Evolutionary conservation across 768 basidiomycete species (phyloP), one percentile per base, ranked within the genome.

Genomic region (Panaeolus papilionaceus): DNA sequence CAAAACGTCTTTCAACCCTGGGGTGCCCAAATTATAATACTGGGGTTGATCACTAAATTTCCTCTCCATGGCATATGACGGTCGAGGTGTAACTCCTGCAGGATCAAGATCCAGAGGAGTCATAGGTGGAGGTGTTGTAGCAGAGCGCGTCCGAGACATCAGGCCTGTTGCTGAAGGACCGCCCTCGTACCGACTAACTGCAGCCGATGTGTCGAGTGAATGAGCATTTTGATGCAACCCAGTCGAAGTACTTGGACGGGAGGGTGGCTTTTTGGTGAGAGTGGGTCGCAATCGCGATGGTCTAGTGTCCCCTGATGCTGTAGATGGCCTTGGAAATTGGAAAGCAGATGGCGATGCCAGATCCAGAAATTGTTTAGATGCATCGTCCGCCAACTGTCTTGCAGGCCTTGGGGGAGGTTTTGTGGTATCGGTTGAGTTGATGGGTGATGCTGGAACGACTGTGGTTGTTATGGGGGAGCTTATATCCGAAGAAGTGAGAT

Each of bases 1-100:
- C 33, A 92, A 77, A 18, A 91, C 89, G 72, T 93, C 91, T 73
- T 89, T 92, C 38, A 92, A 78, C 3, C 88, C 90, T 1, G 90
- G 89, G 0, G 88, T 77, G 28, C 81, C 79, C 42, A 81, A 70
- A 39, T 51, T 66, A 38, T 65, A 62, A 2, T 63, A 33, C 14
- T 67, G 66, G 38, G 51, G 51, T 5, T 51, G 38, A 38, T 72
- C 71, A 14, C 26, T 58, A 20, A 66, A 39, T 47, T 47, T 72
- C 40, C 67, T 70, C 14, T 71, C 70, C 20, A 63, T 26, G 2
- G 65, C 12, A 8, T 44, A 47, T 6, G 68, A 65, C n/a, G 66
- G 61, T 63, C 62, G 62, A 64, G 65, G 66, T 9, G 68, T 63
- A 49, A 40, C 16, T 45, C 68, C 62, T 38, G 28, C 66, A 65